Evolutionary conservation across 805 yeast species (phyloP).

Genomic region (Dipodascopsis uninucleata): DNA sequence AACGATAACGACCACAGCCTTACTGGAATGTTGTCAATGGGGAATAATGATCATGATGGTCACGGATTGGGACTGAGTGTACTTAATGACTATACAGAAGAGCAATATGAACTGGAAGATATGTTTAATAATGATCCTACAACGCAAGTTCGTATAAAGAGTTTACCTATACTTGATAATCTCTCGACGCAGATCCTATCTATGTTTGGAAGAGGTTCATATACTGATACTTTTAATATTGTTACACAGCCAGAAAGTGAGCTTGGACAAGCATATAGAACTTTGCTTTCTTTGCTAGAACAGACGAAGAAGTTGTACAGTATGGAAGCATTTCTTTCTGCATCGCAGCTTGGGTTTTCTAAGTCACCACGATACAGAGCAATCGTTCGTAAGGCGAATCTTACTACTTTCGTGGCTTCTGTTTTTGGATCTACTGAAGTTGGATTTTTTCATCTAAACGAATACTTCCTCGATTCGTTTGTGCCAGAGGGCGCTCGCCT

Average conservation of each 20-base stretch:
- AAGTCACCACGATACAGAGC: slow-evolving; percentile 41
- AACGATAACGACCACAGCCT: background rate
- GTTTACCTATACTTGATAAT: slow-evolving; percentile 71
- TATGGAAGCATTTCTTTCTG: slow-evolving; percentile 68
- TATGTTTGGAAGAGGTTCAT: slow-evolving; percentile 67
- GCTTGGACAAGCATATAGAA: slow-evolving; percentile 55
- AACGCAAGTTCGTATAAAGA: slow-evolving; percentile 18
- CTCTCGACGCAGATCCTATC: slow-evolving; percentile 76
- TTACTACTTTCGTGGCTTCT: slow-evolving; percentile 85
- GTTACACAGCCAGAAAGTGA: slow-evolving; percentile 66
- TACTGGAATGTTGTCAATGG: too few relatives aligned
- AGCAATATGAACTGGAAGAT: slow-evolving; percentile 2
- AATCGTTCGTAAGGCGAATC: slow-evolving; percentile 75
- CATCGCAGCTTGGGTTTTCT: slow-evolving; percentile 48
- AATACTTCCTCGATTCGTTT: slow-evolving; percentile 78
- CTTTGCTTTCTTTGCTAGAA: slow-evolving; percentile 71
- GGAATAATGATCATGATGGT: background rate
- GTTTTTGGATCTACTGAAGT: slow-evolving; percentile 78
- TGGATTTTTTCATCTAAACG: slow-evolving; percentile 83
- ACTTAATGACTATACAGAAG: background rate
- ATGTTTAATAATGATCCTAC: slow-evolving; percentile 15
- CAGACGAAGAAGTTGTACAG: slow-evolving; percentile 67
- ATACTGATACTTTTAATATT: slow-evolving; percentile 67
- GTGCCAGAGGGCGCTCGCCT: slow-evolving; percentile 69
- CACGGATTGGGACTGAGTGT: slow-evolving; percentile 9